Conservation (phyloP, 139 green algal species). For the Mychonastes homosphaera region DNA sequence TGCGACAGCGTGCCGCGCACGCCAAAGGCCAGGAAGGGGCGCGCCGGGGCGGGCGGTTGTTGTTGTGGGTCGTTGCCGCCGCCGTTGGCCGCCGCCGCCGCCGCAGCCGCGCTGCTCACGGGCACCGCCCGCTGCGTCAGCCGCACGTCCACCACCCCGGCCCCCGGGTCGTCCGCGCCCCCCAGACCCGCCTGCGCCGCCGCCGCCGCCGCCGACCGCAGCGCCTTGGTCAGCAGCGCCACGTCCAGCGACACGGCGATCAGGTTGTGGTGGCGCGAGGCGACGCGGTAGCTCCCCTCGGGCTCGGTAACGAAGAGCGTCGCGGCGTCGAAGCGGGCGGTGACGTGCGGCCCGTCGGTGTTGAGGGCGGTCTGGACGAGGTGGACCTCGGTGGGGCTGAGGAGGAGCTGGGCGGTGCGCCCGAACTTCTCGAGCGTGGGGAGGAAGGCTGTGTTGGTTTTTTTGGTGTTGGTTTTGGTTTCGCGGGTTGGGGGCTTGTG, state of each 20-base stretch:
- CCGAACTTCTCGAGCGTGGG: constrained; percentile 71
- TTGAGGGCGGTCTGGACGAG: constrained; percentile 51
- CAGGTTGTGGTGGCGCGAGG: constrained; percentile 51
- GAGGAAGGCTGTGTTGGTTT: constrained; percentile 45
- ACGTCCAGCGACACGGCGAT: constrained; percentile 66
- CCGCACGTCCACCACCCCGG: constrained; percentile 37
- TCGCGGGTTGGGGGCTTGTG: too few species aligned
- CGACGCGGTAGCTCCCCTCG: constrained; percentile 25
- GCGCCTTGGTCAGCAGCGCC: constrained; percentile 51
- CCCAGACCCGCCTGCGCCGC: too few species aligned
- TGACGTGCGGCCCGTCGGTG: constrained; percentile 55
- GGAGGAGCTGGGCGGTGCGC: constrained; percentile 56
- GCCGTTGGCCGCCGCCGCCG: neutral
- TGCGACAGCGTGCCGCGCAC: constrained; percentile 58
- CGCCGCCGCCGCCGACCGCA: constrained; percentile 25
- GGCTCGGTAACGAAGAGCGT: too few species aligned
- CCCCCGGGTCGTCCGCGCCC: constrained; percentile 5
- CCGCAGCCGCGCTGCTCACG: neutral
- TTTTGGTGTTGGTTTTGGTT: too few species aligned
- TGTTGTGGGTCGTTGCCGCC: too few species aligned
- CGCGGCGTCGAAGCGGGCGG: constrained; percentile 41
- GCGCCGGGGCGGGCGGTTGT: neutral
- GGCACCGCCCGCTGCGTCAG: constrained; percentile 35
- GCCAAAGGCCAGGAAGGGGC: neutral
- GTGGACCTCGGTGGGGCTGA: constrained; percentile 43